phyloP scores from a whole-genome alignment of 2,329 filamentous ascomycete genomes.

The Aspergillus tanneri region DNA sequence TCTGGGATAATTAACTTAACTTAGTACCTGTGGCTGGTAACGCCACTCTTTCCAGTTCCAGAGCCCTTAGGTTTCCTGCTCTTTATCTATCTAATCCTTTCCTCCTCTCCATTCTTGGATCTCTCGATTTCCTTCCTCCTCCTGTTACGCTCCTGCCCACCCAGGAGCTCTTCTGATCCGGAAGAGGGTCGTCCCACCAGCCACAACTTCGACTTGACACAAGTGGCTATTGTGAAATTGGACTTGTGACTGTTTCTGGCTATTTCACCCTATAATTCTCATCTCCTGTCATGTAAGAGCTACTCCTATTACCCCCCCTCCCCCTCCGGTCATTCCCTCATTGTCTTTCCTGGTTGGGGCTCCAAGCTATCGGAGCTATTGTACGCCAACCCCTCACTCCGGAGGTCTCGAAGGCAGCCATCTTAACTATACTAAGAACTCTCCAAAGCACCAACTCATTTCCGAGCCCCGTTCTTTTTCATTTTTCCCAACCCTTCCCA shows the following conservation, averaged over 20 bases:
- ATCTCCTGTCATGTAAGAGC: too few relatives aligned
- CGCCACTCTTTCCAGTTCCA: too few relatives aligned
- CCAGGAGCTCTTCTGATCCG: too few relatives aligned
- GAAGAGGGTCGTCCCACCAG: slow-evolving; percentile 15
- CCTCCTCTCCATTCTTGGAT: neutral
- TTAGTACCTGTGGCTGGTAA: too few relatives aligned
- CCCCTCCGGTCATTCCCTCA: neutral
- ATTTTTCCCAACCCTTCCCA: neutral
- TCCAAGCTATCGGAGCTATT: neutral
- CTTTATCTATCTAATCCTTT: too few relatives aligned
- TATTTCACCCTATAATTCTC: too few relatives aligned
- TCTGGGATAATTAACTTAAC: too few relatives aligned
- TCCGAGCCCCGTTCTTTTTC: slow-evolving; percentile 2
- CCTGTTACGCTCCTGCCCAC: neutral
- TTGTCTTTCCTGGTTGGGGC: neutral
- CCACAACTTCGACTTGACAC: slow-evolving; percentile 27
- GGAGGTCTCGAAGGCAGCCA: slow-evolving; percentile 13
- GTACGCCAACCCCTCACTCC: slow-evolving; percentile 9
- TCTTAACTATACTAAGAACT: slow-evolving; percentile 2
- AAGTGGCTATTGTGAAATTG: slow-evolving; percentile 28
- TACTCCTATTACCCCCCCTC: neutral
- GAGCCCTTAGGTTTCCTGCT: too few relatives aligned
- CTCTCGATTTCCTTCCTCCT: neutral
- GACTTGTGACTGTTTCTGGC: too few relatives aligned
- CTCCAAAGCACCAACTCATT: slow-evolving; percentile 7